A percentile compares a stretch with the other conserved stretches of the same genome.
Conservation (phyloP, 2,329 filamentous ascomycete species). For the Coniochaeta hoffmannii region DNA sequence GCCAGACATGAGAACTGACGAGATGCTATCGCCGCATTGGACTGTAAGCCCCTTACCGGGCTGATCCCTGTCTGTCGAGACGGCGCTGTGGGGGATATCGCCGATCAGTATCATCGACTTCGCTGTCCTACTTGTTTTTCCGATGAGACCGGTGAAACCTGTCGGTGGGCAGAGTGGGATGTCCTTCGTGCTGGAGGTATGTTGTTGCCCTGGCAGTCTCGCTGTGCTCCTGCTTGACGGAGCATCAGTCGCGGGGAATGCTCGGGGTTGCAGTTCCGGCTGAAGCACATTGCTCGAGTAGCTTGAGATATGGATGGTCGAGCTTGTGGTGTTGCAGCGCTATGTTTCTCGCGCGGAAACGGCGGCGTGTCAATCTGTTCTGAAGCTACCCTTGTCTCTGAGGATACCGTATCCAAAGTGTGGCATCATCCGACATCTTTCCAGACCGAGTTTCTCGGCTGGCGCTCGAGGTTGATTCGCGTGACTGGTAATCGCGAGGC, state of each 20-base stretch:
- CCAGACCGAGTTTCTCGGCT: neutral
- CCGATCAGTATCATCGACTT: neutral
- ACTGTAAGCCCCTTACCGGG: neutral
- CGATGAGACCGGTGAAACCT: neutral
- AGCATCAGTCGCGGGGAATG: neutral
- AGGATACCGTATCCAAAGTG: neutral
- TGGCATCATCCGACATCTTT: neutral
- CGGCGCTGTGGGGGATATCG: neutral
- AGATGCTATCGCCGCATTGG: neutral
- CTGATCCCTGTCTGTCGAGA: neutral
- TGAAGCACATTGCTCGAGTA: neutral
- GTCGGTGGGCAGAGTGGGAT: neutral
- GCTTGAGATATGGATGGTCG: neutral
- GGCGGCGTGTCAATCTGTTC: neutral
- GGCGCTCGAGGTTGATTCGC: neutral
- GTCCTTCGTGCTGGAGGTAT: neutral
- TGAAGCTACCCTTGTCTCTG: neutral
- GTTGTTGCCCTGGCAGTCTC: no score
- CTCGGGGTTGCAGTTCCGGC: neutral
- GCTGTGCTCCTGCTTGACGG: neutral
- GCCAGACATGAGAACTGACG: neutral
- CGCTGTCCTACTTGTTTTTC: neutral
- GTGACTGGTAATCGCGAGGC: neutral
- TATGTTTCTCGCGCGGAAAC: neutral
- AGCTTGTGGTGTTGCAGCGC: neutral